Percentiles rank a stretch among this genome's conserved stretches.
These are phyloP conservation scores for Cubamyces lactineus DNA, from an alignment of 768 basidiomycete species.

Conservation along the genomic window DNA sequence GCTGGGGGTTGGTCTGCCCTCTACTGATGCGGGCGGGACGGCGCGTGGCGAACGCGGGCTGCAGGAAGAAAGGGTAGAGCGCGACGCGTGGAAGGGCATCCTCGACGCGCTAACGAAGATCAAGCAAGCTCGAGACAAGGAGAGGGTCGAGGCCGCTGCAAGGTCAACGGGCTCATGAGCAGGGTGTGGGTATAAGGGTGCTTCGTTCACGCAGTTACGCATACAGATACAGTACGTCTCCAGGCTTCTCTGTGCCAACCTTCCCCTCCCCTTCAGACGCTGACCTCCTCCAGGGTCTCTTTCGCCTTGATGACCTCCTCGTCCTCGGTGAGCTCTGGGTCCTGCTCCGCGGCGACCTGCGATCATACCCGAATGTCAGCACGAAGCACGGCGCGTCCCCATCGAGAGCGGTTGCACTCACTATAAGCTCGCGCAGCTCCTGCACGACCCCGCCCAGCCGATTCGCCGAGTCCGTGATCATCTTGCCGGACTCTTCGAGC, in stretches of 20 bases:
- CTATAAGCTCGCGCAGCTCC: constrained; percentile 69
- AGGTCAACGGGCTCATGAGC: not conserved
- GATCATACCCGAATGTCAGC: not conserved
- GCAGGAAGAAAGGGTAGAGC: constrained; percentile 76
- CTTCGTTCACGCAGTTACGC: constrained; percentile 1
- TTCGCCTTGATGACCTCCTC: constrained; percentile 51
- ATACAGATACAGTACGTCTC: constrained; percentile 18
- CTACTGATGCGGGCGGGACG: constrained; percentile 36
- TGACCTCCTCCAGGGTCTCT: constrained; percentile 55
- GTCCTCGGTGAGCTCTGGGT: constrained; percentile 40
- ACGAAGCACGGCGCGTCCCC: constrained; percentile 7
- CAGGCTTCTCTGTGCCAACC: not conserved
- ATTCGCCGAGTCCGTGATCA: constrained; percentile 69
- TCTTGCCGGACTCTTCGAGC: constrained; percentile 78
- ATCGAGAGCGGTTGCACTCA: constrained; percentile 45
- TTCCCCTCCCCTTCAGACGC: constrained; percentile 38
- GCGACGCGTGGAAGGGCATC: constrained; percentile 79
- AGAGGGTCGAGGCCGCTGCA: constrained; percentile 10
- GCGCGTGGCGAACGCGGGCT: constrained; percentile 52
- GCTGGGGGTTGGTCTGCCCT: constrained; percentile 75
- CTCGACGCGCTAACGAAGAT: constrained; percentile 67
- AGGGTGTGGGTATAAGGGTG: constrained; percentile 1
- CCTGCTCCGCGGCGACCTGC: constrained; percentile 50
- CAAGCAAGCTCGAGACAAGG: constrained; percentile 48
- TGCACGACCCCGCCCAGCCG: constrained; percentile 64